These are phyloP conservation scores for Xylariomycetidae sp. DNA, from an alignment of 2,329 filamentous ascomycete genomes.

Conservation along the genomic window DNA sequence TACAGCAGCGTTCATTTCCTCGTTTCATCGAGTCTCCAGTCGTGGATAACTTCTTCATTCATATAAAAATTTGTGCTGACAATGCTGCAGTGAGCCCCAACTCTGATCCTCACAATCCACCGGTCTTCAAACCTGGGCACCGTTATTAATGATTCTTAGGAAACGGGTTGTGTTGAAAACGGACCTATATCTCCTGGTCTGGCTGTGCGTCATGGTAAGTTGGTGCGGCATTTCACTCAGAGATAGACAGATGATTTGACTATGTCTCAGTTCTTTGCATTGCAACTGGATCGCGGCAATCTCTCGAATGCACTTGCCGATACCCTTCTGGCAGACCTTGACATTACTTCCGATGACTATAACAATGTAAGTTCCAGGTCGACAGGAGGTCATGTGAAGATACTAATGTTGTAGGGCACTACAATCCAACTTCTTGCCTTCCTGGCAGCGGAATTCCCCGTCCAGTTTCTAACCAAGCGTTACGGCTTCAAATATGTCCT, in stretches of 20 bases:
- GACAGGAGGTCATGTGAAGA: neutral
- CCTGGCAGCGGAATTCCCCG: conserved; percentile 47
- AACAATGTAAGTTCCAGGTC: conserved; percentile 24
- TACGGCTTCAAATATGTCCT: conserved; percentile 5
- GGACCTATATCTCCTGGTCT: conserved; percentile 28
- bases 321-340: conserved; percentile 32
- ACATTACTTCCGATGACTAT: conserved; percentile 36
- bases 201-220: conserved; percentile 20
- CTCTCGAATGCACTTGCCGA: conserved; percentile 27
- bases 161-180: conserved; percentile 49
- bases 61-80: too few relatives aligned
- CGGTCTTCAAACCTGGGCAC: too few relatives aligned
- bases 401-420: conserved; percentile 31
- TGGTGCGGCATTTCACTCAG: neutral
- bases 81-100: too few relatives aligned
- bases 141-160: too few relatives aligned
- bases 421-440: conserved; percentile 46
- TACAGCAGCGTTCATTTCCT: too few relatives aligned
- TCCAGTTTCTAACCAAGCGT: conserved; percentile 4
- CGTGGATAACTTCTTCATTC: too few relatives aligned
- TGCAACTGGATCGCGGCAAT: conserved; percentile 23
- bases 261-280: conserved; percentile 12
- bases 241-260: neutral
- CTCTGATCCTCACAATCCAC: too few relatives aligned
- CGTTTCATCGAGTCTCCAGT: too few relatives aligned